Evolutionary conservation across 345 rosid genomes (phyloP), one percentile per base, ranked within the genome.

Genomic region (Gossypioides kirkii): DNA sequence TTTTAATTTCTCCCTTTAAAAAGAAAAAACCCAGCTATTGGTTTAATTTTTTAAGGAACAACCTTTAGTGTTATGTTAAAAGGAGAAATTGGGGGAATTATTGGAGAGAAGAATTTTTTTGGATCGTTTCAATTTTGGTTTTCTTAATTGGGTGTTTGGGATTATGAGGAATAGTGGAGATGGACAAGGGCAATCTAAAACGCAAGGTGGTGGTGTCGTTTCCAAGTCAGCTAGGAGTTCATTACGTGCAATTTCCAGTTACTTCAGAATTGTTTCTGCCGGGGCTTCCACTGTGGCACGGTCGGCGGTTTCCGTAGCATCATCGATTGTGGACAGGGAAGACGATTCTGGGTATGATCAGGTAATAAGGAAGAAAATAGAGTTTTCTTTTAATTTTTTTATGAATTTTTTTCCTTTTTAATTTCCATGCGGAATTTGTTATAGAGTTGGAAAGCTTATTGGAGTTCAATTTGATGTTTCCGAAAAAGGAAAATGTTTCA

Each of bases 281-380:
- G 98, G 98, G 59, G 97, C 98, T 12, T 92, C 98, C 22, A 87
- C 90, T 0, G 97, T 90, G 26, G 98, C 95, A 6, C 80, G 87
- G 85, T 88, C 98, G n/a, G 98, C 98, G 32, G 93, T 82, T 0
- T 89, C 93, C 0, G 90, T 82, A 25, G 97, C 97, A 1, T 88
- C 91, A 11, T 86, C 98, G 11, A 85, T 90, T 73, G 95, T 88
- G 65, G 93, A 90, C 61, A 84, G 82, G 41, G 96, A 83, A 66
- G 83, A 58, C 76, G 94, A 84, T 17, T 80, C 86, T 70, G 77
- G 74, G 74, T 87, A 80, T 70, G 97, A 92, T 81, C 92, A 84
- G 96, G 98, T 94, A 81, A 61, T 94, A 80, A 61, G 41, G 42
- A 23, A 14, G 16, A 45, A 43, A 11, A 20, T 1, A 18, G 10